A percentile compares a stretch with the other conserved stretches of the same genome.
Evolutionary conservation across 441 rosid genomes (phyloP).

Genomic region (Capsella rubella): DNA sequence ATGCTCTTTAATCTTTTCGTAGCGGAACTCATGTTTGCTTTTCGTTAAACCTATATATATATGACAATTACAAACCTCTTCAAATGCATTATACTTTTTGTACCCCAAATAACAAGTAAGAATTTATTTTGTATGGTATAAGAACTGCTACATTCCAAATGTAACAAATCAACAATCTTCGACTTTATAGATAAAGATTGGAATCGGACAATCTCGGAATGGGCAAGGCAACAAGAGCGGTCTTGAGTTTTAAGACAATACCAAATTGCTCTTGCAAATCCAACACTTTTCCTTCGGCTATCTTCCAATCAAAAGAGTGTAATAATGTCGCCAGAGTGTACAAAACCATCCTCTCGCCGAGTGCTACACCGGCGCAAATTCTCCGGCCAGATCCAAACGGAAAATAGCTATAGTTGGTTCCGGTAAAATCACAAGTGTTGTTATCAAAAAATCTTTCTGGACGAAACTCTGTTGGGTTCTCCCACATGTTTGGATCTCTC

Average conservation of each 20-base stretch:
- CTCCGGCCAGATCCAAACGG: slow-evolving; percentile 70
- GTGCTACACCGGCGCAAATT: slow-evolving; percentile 57
- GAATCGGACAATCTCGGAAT: slow-evolving; percentile 53
- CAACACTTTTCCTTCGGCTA: slow-evolving; percentile 41
- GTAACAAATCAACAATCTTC: not conserved
- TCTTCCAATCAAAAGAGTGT: slow-evolving; percentile 63
- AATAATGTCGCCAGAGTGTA: slow-evolving; percentile 53
- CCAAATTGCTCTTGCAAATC: slow-evolving; percentile 70
- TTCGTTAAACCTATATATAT: not conserved
- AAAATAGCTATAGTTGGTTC: slow-evolving; percentile 48
- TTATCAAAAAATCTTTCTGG: slow-evolving; percentile 52
- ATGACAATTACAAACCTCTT: not conserved
- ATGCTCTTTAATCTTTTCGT: not conserved
- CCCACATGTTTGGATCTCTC: slow-evolving; percentile 57
- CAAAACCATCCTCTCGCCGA: slow-evolving; percentile 65
- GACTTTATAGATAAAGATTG: slow-evolving; percentile 28
- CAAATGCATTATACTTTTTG: not conserved
- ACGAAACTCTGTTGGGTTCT: slow-evolving; percentile 49
- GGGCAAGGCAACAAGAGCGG: slow-evolving; percentile 60
- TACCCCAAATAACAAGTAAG: not conserved
- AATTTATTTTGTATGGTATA: not conserved
- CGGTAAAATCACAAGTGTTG: slow-evolving; percentile 49
- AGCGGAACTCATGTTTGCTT: not conserved
- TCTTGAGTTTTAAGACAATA: slow-evolving; percentile 66
- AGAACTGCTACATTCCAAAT: not conserved